phyloP scores from a whole-genome alignment of 148 eudicot species.

The Amaranthus cruentus region DNA sequence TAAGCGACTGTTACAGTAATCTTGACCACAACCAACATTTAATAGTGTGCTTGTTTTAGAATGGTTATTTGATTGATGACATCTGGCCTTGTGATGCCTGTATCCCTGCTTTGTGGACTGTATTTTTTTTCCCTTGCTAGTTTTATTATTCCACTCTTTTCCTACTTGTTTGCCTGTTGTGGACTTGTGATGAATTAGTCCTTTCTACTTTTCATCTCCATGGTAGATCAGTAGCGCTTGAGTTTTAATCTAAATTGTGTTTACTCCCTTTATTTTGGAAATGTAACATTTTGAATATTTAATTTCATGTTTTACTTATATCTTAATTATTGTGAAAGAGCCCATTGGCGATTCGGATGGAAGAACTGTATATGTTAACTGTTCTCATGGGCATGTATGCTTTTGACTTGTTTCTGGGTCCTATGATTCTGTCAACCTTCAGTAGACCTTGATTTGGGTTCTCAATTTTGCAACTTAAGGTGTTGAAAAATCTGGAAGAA shows the following conservation, averaged over 20 bases:
- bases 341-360: neutral
- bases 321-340: neutral
- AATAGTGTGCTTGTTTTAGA: neutral
- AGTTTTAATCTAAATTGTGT: neutral
- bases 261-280: neutral
- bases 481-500: slow-evolving; percentile 93
- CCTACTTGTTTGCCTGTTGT: neutral
- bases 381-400: neutral
- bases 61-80: neutral
- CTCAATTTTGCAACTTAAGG: slow-evolving; percentile 35
- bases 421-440: neutral
- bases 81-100: neutral
- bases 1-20: neutral
- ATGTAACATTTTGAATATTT: neutral
- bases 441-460: neutral
- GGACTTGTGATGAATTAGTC: neutral
- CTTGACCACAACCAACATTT: neutral
- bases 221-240: neutral
- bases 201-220: neutral
- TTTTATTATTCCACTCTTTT: neutral
- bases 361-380: neutral
- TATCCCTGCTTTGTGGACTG: neutral
- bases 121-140: neutral
- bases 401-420: neutral
- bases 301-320: neutral